Percentiles rank a stretch among this genome's conserved stretches.
Conservation (phyloP, 2,329 filamentous ascomycete species). For the Epichloe bromicola region DNA sequence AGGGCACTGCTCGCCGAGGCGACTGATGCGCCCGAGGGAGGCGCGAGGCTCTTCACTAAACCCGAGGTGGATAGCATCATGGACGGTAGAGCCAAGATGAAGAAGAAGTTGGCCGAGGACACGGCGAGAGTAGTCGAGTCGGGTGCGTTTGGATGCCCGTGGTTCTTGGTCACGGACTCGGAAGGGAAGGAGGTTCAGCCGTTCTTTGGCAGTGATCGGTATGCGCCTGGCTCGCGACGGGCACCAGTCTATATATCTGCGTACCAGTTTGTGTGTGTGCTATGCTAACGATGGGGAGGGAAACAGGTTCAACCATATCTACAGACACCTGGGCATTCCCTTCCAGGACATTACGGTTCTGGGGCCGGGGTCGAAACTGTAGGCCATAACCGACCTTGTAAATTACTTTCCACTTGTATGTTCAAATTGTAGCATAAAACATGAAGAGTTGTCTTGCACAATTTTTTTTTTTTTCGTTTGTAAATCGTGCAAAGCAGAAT, state of each 20-base stretch:
- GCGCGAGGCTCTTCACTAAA: constrained; percentile 30
- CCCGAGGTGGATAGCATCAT: constrained; percentile 44
- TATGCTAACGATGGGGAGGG: background rate
- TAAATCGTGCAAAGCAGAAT: too few relatives aligned
- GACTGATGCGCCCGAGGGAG: constrained; percentile 13
- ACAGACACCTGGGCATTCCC: constrained; percentile 49
- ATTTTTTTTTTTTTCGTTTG: too few relatives aligned
- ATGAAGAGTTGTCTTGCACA: too few relatives aligned
- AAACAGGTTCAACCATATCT: constrained; percentile 54
- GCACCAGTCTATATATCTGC: constrained; percentile 7
- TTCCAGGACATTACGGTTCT: constrained; percentile 37
- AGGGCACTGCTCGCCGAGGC: constrained; percentile 21
- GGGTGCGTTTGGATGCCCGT: constrained; percentile 67
- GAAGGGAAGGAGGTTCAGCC: constrained; percentile 46
- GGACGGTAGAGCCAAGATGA: constrained; percentile 33
- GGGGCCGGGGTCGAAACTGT: constrained; percentile 23
- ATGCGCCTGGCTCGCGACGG: constrained; percentile 1
- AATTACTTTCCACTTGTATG: too few relatives aligned
- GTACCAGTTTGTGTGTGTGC: background rate
- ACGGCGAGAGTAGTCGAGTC: constrained; percentile 49
- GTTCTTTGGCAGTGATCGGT: constrained; percentile 67
- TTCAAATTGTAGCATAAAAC: too few relatives aligned
- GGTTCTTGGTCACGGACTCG: constrained; percentile 53
- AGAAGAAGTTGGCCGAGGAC: constrained; percentile 34
- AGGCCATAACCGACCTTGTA: background rate